Percentiles rank a stretch among this genome's conserved stretches.
Evolutionary conservation across 345 rosid genomes (phyloP).

Genomic region (Lumnitzera littorea): DNA sequence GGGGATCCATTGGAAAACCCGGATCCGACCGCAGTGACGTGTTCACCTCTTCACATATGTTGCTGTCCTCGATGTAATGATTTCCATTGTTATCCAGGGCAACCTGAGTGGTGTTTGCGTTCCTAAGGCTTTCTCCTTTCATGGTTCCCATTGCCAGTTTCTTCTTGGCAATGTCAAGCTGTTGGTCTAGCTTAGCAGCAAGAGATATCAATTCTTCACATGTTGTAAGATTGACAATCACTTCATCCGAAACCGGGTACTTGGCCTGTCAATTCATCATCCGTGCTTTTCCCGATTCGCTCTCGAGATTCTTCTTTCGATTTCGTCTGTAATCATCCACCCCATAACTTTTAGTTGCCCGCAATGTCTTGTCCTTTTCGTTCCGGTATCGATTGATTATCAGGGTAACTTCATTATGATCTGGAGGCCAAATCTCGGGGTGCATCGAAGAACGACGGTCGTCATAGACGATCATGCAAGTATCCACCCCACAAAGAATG

Average conservation of each 20-base stretch:
- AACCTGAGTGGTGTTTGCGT: no score
- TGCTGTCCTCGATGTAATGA: no score
- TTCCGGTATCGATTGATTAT: constrained; percentile 14
- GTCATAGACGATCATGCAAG: constrained; percentile 23
- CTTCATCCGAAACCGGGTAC: constrained; percentile 13
- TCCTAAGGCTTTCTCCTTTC: no score
- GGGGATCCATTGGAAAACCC: no score
- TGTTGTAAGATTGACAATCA: not conserved
- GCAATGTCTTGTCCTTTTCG: not conserved
- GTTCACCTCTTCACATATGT: no score
- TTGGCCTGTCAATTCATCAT: constrained; percentile 12
- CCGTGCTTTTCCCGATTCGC: constrained; percentile 11
- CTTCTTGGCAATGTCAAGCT: no score
- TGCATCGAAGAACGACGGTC: not conserved
- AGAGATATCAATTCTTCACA: no score
- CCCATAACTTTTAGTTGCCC: constrained; percentile 11
- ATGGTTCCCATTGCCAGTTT: no score
- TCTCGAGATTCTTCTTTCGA: constrained; percentile 14
- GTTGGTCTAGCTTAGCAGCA: no score
- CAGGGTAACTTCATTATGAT: constrained; percentile 1
- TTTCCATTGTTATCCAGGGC: no score
- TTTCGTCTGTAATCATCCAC: constrained; percentile 10
- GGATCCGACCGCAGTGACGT: no score
- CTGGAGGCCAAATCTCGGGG: constrained; percentile 19
- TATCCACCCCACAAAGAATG: constrained; percentile 22